phyloP scores from a whole-genome alignment of 805 yeast species.

The Metschnikowia baotianmanensis region DNA sequence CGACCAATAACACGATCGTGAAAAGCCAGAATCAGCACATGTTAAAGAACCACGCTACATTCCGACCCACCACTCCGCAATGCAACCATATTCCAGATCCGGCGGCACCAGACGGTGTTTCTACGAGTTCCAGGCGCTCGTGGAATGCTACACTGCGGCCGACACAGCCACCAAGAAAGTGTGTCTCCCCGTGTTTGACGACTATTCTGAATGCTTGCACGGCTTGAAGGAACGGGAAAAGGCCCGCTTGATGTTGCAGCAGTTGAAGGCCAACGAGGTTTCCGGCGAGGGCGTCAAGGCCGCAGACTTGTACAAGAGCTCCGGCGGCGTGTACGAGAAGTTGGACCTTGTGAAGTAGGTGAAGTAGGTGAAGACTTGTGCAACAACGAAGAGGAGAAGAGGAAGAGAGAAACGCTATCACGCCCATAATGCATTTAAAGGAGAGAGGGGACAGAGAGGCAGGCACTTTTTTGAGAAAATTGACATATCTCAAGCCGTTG shows the following conservation, averaged over 20 bases:
- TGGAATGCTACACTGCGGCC: conserved; percentile 45
- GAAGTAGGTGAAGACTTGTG: too few relatives aligned
- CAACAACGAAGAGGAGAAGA: too few relatives aligned
- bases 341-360: conserved; percentile 36
- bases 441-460: too few relatives aligned
- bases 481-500: too few relatives aligned
- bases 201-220: conserved; percentile 47
- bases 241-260: conserved; percentile 44
- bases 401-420: too few relatives aligned
- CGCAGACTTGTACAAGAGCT: conserved; percentile 40
- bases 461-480: too few relatives aligned
- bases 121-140: conserved; percentile 45
- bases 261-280: conserved; percentile 44
- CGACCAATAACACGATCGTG: conserved; percentile 14
- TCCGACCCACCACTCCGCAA: conserved; percentile 13
- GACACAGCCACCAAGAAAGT: conserved; percentile 41
- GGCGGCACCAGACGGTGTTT: conserved; percentile 49
- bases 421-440: too few relatives aligned
- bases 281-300: conserved; percentile 41
- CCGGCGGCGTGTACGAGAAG: conserved; percentile 42
- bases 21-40: conserved; percentile 5
- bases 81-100: conserved; percentile 48
- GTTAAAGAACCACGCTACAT: background rate
- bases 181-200: conserved; percentile 44
- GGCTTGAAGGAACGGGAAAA: conserved; percentile 47